phyloP scores from a whole-genome alignment of 2,329 filamentous ascomycete genomes.

The Colletotrichum higginsianum region DNA sequence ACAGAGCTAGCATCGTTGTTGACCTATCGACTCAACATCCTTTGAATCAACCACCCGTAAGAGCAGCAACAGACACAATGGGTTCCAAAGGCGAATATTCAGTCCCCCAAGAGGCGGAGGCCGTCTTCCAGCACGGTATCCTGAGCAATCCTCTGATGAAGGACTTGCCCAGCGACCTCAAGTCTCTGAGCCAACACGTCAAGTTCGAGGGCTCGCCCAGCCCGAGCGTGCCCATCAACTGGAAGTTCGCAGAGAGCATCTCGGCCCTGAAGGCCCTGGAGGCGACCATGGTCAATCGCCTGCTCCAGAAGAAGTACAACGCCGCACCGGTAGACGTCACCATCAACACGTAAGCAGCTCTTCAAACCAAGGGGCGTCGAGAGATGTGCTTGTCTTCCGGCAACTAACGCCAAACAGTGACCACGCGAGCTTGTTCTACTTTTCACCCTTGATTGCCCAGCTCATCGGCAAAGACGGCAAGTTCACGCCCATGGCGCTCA shows the following conservation, averaged over 20 bases:
- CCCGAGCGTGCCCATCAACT: conserved; percentile 68
- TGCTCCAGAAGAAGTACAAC: conserved; percentile 63
- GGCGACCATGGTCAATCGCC: conserved; percentile 59
- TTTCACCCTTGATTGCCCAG: conserved; percentile 32
- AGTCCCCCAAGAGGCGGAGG: conserved; percentile 33
- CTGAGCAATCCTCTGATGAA: conserved; percentile 36
- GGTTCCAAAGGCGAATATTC: conserved; percentile 35
- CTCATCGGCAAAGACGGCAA: conserved; percentile 32
- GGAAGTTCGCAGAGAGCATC: conserved; percentile 69
- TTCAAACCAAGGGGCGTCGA: too few species aligned
- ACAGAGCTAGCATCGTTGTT: background rate
- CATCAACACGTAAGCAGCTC: conserved; percentile 59
- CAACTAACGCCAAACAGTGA: conserved; percentile 32
- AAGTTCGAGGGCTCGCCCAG: conserved; percentile 58
- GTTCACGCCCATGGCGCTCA: conserved; percentile 34
- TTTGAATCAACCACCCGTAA: background rate
- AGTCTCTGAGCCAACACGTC: conserved; percentile 45
- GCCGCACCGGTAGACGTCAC: conserved; percentile 55
- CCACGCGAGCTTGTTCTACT: conserved; percentile 38
- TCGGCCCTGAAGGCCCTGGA: conserved; percentile 64
- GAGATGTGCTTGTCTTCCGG: too few species aligned
- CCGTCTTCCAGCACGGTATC: conserved; percentile 26
- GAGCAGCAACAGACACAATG: background rate
- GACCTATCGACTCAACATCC: too few species aligned
- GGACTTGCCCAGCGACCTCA: conserved; percentile 27